Percentiles rank a stretch among this genome's conserved stretches.
These are phyloP conservation scores for Colletotrichum destructivum DNA, from an alignment of 2,329 filamentous ascomycete species.

Conservation along the genomic window DNA sequence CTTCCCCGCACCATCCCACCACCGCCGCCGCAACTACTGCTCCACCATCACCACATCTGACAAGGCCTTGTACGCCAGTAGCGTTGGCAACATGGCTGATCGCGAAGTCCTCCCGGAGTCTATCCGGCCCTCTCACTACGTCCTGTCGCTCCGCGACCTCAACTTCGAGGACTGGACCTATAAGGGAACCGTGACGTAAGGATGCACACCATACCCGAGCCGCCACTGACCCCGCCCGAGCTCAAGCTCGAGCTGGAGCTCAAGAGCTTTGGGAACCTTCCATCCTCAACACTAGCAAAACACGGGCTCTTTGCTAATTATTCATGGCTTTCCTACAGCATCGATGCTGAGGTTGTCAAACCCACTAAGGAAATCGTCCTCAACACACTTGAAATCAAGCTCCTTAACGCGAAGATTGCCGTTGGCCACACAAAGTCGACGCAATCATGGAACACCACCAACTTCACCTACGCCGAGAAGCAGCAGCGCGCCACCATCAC, in stretches of 20 bases:
- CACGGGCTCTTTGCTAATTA: neutral
- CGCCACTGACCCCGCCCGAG: constrained; percentile 16
- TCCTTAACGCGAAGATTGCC: constrained; percentile 75
- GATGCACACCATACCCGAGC: constrained; percentile 27
- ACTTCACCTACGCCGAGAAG: constrained; percentile 85
- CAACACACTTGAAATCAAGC: constrained; percentile 88
- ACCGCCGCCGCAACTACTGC: constrained; percentile 40
- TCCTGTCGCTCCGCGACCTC: constrained; percentile 84
- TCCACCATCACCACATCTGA: constrained; percentile 47
- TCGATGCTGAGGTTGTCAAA: constrained; percentile 81
- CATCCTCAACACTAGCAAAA: constrained; percentile 14
- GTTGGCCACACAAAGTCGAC: constrained; percentile 71
- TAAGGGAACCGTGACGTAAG: constrained; percentile 81
- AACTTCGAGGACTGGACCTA: constrained; percentile 84
- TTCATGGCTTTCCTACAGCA: constrained; percentile 60
- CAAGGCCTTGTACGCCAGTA: constrained; percentile 46
- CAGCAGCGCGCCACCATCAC: constrained; percentile 86
- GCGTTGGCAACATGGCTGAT: constrained; percentile 64
- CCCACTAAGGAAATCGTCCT: constrained; percentile 83
- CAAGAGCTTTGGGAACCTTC: neutral
- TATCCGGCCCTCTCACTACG: constrained; percentile 89
- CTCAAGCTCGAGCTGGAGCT: neutral
- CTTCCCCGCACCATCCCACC: constrained; percentile 27
- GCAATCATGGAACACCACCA: constrained; percentile 71
- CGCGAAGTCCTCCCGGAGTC: constrained; percentile 73